Evolutionary conservation across 2,329 filamentous ascomycete species (phyloP), one percentile per base, ranked within the genome.

Genomic region (Apiospora pterosperma): DNA sequence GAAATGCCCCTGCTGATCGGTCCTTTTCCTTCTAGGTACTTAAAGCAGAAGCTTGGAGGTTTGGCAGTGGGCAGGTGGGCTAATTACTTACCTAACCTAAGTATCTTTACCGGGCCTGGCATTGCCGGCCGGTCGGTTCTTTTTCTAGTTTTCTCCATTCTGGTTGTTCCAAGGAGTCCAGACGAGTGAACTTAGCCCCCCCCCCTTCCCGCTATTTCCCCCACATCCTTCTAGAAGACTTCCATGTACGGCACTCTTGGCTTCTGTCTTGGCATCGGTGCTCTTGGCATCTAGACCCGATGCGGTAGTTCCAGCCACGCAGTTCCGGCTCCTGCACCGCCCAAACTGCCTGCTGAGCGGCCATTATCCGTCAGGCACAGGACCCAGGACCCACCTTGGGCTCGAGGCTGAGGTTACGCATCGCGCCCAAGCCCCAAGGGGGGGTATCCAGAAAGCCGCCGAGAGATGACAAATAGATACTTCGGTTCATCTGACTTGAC

Each of bases 151-250:
- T 55, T 25, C 48, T 55, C 6, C 16, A 55, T 55, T 55, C 48
- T 55, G 48, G 34, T 55, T 55, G 48, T 34, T 55, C 48, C 48
- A 55, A 55, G 6, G 12, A 55, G 48, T 34, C 48, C 48, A 55
- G 48, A 34, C 36, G 59, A 41, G 28, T 61, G 59, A 31, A 38
- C 34, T 28, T n/a, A 28, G 10, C 19, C 12, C 5, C 7, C 36
- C 36, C 59, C 7, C 7, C 36, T 23, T 36, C 7, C 34, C 19
- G 23, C 36, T 28, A 10, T 41, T 19, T 31, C 21, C 64, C 69
- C 68, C 68, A 59, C 63, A 61, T 3, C 42, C 39, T 70, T 70
- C 69, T 68, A 66, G 67, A 70, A 70, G 36, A 2, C 66, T 68
- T 70, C 69, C 64, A 69, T n/a, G n/a, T n/a, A n/a, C 12, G 36